These are phyloP conservation scores for Myrmaecium sp. DNA, from an alignment of 2,329 filamentous ascomycete genomes.

Conservation along the genomic window DNA sequence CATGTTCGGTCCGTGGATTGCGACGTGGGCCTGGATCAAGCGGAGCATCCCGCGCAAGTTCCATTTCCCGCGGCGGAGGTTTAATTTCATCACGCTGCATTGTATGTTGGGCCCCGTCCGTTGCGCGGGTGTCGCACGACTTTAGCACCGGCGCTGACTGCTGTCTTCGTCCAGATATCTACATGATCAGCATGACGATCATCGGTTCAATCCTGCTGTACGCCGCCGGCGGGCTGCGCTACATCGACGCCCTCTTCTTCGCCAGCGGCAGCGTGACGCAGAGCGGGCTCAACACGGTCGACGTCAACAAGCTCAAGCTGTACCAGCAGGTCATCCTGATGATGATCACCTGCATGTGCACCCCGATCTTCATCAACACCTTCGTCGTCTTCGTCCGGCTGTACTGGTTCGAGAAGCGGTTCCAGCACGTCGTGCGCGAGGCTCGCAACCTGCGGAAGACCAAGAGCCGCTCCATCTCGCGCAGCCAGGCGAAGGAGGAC, in stretches of 20 bases:
- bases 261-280: slow-evolving; percentile 76
- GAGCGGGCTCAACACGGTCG: slow-evolving; percentile 71
- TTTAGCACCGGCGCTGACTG: background rate
- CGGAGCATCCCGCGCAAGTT: slow-evolving; percentile 10
- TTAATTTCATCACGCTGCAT: slow-evolving; percentile 70
- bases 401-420: slow-evolving; percentile 97
- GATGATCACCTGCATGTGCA: slow-evolving; percentile 19
- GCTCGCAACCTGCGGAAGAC: slow-evolving; percentile 48
- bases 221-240: slow-evolving; percentile 44
- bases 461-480: slow-evolving; percentile 41
- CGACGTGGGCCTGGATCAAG: slow-evolving; percentile 14
- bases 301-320: slow-evolving; percentile 28
- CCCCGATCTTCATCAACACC: slow-evolving; percentile 29
- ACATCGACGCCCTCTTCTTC: slow-evolving; percentile 82
- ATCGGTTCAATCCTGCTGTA: slow-evolving; percentile 65
- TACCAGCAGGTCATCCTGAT: slow-evolving; percentile 36
- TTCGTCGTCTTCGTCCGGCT: slow-evolving; percentile 82
- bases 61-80: slow-evolving; percentile 34
- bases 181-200: slow-evolving; percentile 59
- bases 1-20: slow-evolving; percentile 18
- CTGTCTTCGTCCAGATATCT: slow-evolving; percentile 44
- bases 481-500: slow-evolving; percentile 30
- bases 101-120: slow-evolving; percentile 34
- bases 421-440: slow-evolving; percentile 67
- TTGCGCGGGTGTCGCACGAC: background rate